Conservation (phyloP, 768 basidiomycete species). For the Termitomyces sp. region DNA sequence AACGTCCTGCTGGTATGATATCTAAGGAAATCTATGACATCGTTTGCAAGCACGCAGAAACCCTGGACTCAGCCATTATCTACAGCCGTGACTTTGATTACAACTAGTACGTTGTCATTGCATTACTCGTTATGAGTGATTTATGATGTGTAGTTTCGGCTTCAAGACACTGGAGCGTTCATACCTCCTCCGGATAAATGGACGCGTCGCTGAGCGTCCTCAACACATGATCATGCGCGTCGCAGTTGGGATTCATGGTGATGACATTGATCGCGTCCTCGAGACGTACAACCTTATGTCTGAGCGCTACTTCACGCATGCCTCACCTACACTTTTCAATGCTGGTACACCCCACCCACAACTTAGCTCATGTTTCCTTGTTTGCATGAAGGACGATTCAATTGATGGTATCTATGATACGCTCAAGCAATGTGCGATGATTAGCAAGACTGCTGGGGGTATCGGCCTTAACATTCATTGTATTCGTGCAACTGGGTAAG, state of each 20-base stretch:
- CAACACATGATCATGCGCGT: constrained; percentile 99
- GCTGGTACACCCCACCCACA: constrained; percentile 96
- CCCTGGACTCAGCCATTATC: constrained; percentile 90
- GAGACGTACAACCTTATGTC: constrained; percentile 97
- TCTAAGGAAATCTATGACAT: constrained; percentile 79
- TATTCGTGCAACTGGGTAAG: constrained; percentile 91
- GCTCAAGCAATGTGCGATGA: constrained; percentile 96
- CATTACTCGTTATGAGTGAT: neutral
- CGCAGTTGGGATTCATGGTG: constrained; percentile 93
- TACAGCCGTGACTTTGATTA: constrained; percentile 98
- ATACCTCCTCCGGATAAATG: constrained; percentile 91
- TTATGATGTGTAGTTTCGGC: constrained; percentile 63
- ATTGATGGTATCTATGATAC: constrained; percentile 99
- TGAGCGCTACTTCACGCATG: constrained; percentile 97
- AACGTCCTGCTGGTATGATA: constrained; percentile 83
- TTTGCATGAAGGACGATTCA: constrained; percentile 97
- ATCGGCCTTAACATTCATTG: constrained; percentile 95
- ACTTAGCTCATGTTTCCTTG: constrained; percentile 93
- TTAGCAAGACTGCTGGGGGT: constrained; percentile 98
- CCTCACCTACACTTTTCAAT: constrained; percentile 96
- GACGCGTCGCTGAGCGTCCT: constrained; percentile 93
- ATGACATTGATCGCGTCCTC: constrained; percentile 80
- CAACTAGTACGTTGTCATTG: constrained; percentile 62
- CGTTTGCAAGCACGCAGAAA: constrained; percentile 74
- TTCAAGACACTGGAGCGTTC: constrained; percentile 99